Base-by-base conservation (phyloP, 768 basidiomycete genomes). In the Dioszegia crocea region DNA sequence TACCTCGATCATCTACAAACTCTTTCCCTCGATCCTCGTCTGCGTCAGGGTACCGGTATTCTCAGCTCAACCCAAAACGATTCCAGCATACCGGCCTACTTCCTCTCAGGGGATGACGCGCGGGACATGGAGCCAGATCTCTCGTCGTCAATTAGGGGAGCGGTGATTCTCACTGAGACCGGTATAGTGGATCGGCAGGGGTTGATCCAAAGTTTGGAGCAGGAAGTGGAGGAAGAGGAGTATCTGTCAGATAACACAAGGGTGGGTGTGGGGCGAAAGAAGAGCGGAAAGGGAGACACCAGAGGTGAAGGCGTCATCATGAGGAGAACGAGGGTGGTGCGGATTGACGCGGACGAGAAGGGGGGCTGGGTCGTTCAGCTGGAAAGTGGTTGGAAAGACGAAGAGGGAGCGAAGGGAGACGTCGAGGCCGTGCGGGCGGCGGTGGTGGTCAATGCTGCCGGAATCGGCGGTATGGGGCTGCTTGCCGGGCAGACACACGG, bases 121-220 rank as follows among this genome's bases (percentile, higher is more conserved):
- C 82, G 83, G 51, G 81, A 83, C 52, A 77, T 93, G 66, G 92
- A 96, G 76, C 94, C 94, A 0, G 84, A 88, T 67, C 78, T 99
- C n/a, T 85, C 87, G 0, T 63, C 74, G 8, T 80, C 85, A 43
- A 88, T 97, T 56, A 78, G 80, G 0, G 82, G 81, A 9, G 91
- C 91, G 2, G 76, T 99, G 27, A 86, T 85, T 82, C 88, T 86
- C 56, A 87, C 88, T 9, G 84, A 86, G 68, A 93, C 92, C 0
- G 96, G 96, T 1, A 93, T 98, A 61, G 77, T 98, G 0, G 88
- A 93, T 75, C 88, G 89, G 0, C 90, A 94, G 79, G 74, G 84
- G 3, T 78, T 93, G 53, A 89, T 97, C 85, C 82, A 85, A 68
- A 85, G 84, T 61, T 78, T 98, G 49, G 91, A 93, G 74, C 83